A percentile compares a stretch with the other conserved stretches of the same genome.
Conservation (phyloP, 2,329 filamentous ascomycete species). For the Hypoxylon rubiginosum region DNA sequence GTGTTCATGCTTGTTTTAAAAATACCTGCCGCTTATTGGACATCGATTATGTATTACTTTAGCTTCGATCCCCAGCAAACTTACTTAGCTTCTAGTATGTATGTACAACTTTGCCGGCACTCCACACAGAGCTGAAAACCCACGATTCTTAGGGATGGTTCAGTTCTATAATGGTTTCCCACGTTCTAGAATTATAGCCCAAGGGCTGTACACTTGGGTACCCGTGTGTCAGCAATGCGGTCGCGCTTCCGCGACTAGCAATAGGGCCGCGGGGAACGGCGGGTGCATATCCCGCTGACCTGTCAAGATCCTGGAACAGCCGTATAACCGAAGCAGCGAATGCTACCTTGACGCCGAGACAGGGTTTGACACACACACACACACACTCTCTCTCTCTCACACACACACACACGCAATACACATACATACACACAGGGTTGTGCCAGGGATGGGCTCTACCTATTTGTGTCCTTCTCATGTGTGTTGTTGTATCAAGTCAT, state of each 20-base stretch:
- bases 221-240: constrained; percentile 5
- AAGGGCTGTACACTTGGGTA: constrained; percentile 13
- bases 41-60: background rate
- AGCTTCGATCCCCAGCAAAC: background rate
- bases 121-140: background rate
- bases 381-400: too few relatives aligned
- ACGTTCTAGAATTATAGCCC: constrained; percentile 8
- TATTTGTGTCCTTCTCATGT: background rate
- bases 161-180: background rate
- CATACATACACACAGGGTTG: background rate
- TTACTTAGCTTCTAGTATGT: too few relatives aligned
- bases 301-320: constrained; percentile 23
- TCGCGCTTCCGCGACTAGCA: constrained; percentile 27
- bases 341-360: constrained; percentile 21
- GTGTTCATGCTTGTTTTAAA: background rate
- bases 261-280: constrained; percentile 43
- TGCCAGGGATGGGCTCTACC: background rate
- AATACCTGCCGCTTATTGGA: background rate
- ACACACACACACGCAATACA: too few relatives aligned
- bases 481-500: background rate
- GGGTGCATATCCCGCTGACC: constrained; percentile 37
- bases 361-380: constrained; percentile 7
- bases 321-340: constrained; percentile 22
- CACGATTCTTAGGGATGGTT: background rate
- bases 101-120: background rate